Evolutionary conservation across 2,329 filamentous ascomycete species (phyloP).

Genomic region (Colletotrichum orbiculare): DNA sequence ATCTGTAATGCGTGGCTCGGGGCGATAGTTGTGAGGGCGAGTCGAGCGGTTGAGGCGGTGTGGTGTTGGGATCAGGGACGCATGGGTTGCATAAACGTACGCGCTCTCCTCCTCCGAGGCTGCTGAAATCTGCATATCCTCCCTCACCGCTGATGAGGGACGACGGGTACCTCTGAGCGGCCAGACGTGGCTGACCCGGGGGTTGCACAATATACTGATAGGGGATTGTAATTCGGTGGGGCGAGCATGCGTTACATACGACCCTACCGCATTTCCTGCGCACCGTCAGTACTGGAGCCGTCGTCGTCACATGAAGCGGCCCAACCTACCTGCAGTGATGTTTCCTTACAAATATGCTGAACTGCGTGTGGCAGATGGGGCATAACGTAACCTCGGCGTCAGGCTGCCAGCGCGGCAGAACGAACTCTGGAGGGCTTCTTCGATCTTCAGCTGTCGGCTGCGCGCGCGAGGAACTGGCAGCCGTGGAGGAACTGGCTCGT

Average conservation of each 20-base stretch:
- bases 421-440: slow-evolving; percentile 53
- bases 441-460: slow-evolving; percentile 23
- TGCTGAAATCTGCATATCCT: slow-evolving; percentile 56
- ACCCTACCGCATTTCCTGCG: slow-evolving; percentile 89
- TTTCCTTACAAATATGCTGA: slow-evolving; percentile 87
- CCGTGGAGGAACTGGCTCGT: slow-evolving; percentile 17
- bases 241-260: slow-evolving; percentile 89
- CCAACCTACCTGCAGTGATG: slow-evolving; percentile 85
- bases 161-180: slow-evolving; percentile 50
- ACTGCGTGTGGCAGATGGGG: slow-evolving; percentile 83
- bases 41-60: slow-evolving; percentile 58
- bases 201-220: slow-evolving; percentile 91
- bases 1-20: slow-evolving; percentile 54
- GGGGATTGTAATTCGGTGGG: slow-evolving; percentile 94
- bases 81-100: slow-evolving; percentile 72
- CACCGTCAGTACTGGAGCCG: slow-evolving; percentile 11
- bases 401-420: slow-evolving; percentile 86
- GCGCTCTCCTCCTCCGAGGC: slow-evolving; percentile 64
- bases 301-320: neutral
- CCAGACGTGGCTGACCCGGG: slow-evolving; percentile 56
- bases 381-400: slow-evolving; percentile 85
- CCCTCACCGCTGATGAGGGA: slow-evolving; percentile 54
- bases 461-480: slow-evolving; percentile 3
- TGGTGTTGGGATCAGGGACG: slow-evolving; percentile 70
- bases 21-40: slow-evolving; percentile 48